Evolutionary conservation across 345 rosid genomes (phyloP), one percentile per base, ranked within the genome.

Genomic region (Geranium brycei): DNA sequence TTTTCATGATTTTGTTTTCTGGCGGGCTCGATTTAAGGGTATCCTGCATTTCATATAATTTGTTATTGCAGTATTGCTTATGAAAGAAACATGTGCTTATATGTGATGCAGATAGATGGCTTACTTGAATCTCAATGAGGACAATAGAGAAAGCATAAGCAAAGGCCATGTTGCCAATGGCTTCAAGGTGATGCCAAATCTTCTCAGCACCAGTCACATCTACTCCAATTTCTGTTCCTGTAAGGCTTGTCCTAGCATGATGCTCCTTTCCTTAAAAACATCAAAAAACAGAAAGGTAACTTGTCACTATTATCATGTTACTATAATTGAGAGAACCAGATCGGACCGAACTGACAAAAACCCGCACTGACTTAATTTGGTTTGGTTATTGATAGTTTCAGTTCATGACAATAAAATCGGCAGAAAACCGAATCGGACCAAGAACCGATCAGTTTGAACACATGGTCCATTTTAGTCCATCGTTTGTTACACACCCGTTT

Each of bases 111-210:
- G 41, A 35, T 35, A 2, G 18, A 8, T 12, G 14, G 23, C 67
- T 60, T 62, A 66, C 82, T 69, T 79, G 83, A 55, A 79, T 79
- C 74, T 79, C 83, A 1, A 79, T 51, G 58, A 79, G 78, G 58
- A 79, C 68, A 58, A 58, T 66, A 13, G 80, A 69, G 69, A 69
- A 85, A 62, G 75, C 65, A 35, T 75, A 85, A 59, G 87, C 76
- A 51, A 82, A 75, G 51, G 87, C 85, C 17, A 82, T 73, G 57
- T 85, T 30, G 58, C 83, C 87, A 19, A 82, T 69, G 67, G 87
- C 85, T 75, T 73, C 82, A 7, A 85, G 71, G 61, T 57, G 66
- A 51, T 80, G 71, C 87, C 89, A 85, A 31, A 77, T 59, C 66
- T 71, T 77, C 77, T 81, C 73, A 14, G 80, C 19, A 13, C 60